These are phyloP conservation scores for Chlorella sp. DNA, from an alignment of 139 green algal genomes.

Conservation along the genomic window DNA sequence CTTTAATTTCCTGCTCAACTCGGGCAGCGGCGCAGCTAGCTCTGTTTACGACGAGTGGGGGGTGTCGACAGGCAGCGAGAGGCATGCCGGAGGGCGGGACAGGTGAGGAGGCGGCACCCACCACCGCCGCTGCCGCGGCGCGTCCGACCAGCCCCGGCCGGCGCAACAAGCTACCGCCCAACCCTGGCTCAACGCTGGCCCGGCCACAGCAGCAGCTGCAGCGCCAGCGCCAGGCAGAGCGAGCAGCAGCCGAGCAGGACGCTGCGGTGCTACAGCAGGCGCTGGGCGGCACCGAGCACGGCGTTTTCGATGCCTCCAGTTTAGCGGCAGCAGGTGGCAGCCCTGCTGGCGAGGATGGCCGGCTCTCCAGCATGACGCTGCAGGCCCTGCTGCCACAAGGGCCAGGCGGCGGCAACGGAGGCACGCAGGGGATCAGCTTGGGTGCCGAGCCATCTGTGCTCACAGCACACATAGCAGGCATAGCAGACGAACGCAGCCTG, in stretches of 20 bases:
- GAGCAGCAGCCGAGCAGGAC: slow-evolving; percentile 9
- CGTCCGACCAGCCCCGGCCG: background rate
- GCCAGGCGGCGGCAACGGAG: background rate
- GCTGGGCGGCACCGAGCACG: background rate
- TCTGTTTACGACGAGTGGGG: background rate
- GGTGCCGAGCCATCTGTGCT: background rate
- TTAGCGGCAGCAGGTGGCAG: background rate
- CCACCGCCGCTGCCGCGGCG: too few species aligned
- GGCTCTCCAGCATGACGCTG: slow-evolving; percentile 3
- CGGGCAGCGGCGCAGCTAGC: too few species aligned
- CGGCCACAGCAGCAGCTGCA: slow-evolving; percentile 1
- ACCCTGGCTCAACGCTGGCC: background rate
- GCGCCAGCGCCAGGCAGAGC: slow-evolving; percentile 4
- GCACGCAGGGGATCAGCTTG: background rate
- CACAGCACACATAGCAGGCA: background rate
- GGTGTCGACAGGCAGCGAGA: background rate
- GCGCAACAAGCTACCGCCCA: slow-evolving; percentile 16
- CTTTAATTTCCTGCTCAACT: too few species aligned
- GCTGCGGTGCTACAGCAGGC: background rate
- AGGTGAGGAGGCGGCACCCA: too few species aligned
- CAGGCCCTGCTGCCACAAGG: background rate
- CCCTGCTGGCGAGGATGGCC: background rate
- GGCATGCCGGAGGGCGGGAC: too few species aligned
- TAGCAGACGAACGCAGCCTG: slow-evolving; percentile 9
- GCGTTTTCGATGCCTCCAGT: background rate